Evolutionary conservation across 2,329 filamentous ascomycete species (phyloP).

Genomic region (Bertia moriformis): DNA sequence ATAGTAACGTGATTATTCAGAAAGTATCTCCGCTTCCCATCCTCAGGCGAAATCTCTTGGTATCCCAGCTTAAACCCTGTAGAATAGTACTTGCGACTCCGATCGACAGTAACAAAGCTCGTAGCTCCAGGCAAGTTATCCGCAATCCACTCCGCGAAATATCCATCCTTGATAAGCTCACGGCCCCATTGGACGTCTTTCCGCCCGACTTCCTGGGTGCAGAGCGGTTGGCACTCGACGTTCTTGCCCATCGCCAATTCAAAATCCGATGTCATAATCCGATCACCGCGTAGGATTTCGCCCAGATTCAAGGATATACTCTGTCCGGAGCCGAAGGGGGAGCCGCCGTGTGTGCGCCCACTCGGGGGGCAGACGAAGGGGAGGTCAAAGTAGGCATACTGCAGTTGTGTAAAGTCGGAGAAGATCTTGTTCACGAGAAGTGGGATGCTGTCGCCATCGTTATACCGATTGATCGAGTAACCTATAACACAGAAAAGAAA

Average conservation of each 20-base stretch:
- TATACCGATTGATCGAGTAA: slow-evolving; percentile 71
- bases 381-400: slow-evolving; percentile 79
- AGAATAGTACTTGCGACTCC: slow-evolving; percentile 74
- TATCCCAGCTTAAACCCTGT: slow-evolving; percentile 81
- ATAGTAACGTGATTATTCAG: slow-evolving; percentile 83
- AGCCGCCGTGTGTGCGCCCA: slow-evolving; percentile 48
- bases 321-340: slow-evolving; percentile 59
- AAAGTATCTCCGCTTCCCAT: slow-evolving; percentile 51
- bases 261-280: slow-evolving; percentile 73
- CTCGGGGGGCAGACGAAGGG: slow-evolving; percentile 75
- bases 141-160: slow-evolving; percentile 86
- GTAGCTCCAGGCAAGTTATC: slow-evolving; percentile 83
- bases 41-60: slow-evolving; percentile 45
- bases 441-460: slow-evolving; percentile 61
- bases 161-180: slow-evolving; percentile 62
- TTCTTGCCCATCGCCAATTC: slow-evolving; percentile 67
- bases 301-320: slow-evolving; percentile 72
- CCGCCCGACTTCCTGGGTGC: slow-evolving; percentile 50
- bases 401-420: slow-evolving; percentile 77
- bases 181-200: slow-evolving; percentile 52
- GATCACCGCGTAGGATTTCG: slow-evolving; percentile 74
- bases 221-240: slow-evolving; percentile 58
- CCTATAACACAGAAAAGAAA: slow-evolving; percentile 25
- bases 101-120: slow-evolving; percentile 75
- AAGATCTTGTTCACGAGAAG: slow-evolving; percentile 87